Conservation (phyloP, 1,284 basidiomycete genomes). For the Sanghuangporus sanghuang region DNA sequence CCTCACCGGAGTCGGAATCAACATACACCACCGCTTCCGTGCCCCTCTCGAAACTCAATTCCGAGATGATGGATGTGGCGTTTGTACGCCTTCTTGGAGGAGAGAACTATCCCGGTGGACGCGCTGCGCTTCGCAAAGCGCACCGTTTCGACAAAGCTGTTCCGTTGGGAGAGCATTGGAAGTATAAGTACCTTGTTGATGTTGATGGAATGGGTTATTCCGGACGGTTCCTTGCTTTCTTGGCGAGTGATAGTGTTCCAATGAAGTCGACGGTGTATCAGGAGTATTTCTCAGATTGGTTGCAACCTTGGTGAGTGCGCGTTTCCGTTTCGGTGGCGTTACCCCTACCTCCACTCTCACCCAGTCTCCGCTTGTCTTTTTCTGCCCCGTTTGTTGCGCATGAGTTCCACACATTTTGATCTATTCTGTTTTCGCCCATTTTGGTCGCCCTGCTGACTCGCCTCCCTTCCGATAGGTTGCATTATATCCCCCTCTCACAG, state of each 20-base stretch:
- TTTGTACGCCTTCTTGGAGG: slow-evolving; percentile 77
- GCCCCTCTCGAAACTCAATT: slow-evolving; percentile 62
- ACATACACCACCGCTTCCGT: slow-evolving; percentile 59
- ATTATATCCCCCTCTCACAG: slow-evolving; percentile 87
- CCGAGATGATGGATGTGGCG: slow-evolving; percentile 83
- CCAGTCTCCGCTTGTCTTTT: background rate
- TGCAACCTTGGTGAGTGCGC: slow-evolving; percentile 68
- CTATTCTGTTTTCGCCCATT: background rate
- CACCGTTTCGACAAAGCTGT: slow-evolving; percentile 78
- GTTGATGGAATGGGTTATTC: slow-evolving; percentile 95
- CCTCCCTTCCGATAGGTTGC: slow-evolving; percentile 56
- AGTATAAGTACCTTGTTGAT: slow-evolving; percentile 89
- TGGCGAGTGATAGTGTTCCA: slow-evolving; percentile 85
- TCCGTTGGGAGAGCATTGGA: slow-evolving; percentile 82
- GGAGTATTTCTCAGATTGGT: slow-evolving; percentile 85
- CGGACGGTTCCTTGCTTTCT: slow-evolving; percentile 80
- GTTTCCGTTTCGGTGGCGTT: background rate
- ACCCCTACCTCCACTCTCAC: background rate
- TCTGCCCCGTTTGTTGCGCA: background rate
- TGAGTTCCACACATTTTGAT: background rate
- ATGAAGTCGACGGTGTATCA: slow-evolving; percentile 87
- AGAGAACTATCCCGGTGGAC: slow-evolving; percentile 75
- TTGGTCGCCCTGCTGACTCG: background rate
- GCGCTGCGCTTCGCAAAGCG: slow-evolving; percentile 56
- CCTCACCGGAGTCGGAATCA: slow-evolving; percentile 53